Evolutionary conservation across 225 moss, liverwort and hornwort genomes (phyloP), one percentile per base, ranked within the genome.

Genomic region (Pseudisothecium myosuroides): DNA sequence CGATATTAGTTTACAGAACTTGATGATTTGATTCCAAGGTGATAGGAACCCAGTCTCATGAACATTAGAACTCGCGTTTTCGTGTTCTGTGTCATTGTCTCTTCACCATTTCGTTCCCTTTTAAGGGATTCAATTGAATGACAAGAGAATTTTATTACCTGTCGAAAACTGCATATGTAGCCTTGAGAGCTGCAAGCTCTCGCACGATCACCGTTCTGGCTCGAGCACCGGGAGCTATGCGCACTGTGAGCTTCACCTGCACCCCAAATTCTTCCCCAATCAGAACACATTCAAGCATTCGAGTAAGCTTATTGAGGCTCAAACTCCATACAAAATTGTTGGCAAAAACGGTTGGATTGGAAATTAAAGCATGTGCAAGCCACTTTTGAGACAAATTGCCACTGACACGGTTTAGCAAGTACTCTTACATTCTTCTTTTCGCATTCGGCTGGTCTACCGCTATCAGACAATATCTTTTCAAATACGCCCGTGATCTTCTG

Each of bases 91-190:
- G 7, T 21, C 27, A 50, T 5, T 45, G 28, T 49, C 60, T 60
- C 54, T 27, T 58, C 61, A 62, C 36, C 62, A 10, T 64, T 45
- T 3, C 52, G 41, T 32, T 28, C 11, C 17, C 58, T n/a, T 28
- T 3, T 16, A 47, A 56, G 7, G 26, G 7, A 45, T 19, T 73
- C 52, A n/a, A 39, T 28, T 37, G 36, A 49, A 27, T 43, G 20
- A 56, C 14, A 27, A 10, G 32, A 24, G 27, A 36, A 15, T 77
- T 80, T 36, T 1, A 23, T 21, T 86, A 94, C 94, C 92, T 94
- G 89, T 94, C 94, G 16, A 94, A 94, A 64, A 94, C 84, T 71
- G 92, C 94, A 60, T 89, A 94, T 26, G 93, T 93, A 15, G 93
- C 93, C 86, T 89, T 90, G 36, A 94, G 39, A 81, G 65, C 76